A percentile compares a stretch with the other conserved stretches of the same genome.
Conservation (phyloP, 208 protist species). For the Trypanosoma platydactyli region DNA sequence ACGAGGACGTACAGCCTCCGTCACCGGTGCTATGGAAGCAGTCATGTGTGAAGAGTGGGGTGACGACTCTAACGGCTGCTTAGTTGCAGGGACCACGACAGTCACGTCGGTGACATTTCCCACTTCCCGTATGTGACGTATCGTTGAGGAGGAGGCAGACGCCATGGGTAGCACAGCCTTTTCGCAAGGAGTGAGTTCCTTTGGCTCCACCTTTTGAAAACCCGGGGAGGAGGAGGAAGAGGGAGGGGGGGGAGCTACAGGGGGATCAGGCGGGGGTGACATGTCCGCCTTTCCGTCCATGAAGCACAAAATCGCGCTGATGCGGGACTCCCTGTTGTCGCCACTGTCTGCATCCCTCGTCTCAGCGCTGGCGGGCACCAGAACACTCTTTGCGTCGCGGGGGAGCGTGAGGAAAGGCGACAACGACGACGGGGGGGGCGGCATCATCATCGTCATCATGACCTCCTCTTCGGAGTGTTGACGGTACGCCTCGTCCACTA, state of each 20-base stretch:
- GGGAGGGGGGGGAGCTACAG: neutral
- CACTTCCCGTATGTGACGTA: slow-evolving; percentile 3
- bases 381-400: too few species aligned
- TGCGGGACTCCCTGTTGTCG: slow-evolving; percentile 3
- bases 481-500: neutral
- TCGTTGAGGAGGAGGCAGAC: neutral
- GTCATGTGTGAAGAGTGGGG: neutral
- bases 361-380: neutral
- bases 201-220: neutral
- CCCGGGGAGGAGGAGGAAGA: neutral
- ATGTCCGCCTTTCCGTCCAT: neutral
- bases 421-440: neutral
- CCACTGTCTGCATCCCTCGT: too few species aligned
- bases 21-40: too few species aligned
- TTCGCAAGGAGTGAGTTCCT: neutral
- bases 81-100: neutral
- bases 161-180: too few species aligned
- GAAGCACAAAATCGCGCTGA: neutral
- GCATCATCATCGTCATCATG: neutral
- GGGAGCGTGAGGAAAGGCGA: neutral
- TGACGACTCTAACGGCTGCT: neutral
- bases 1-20: neutral
- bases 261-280: neutral
- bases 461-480: neutral
- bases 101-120: neutral